Evolutionary conservation across 345 rosid species (phyloP).

Genomic region (Gossypium longicalyx): DNA sequence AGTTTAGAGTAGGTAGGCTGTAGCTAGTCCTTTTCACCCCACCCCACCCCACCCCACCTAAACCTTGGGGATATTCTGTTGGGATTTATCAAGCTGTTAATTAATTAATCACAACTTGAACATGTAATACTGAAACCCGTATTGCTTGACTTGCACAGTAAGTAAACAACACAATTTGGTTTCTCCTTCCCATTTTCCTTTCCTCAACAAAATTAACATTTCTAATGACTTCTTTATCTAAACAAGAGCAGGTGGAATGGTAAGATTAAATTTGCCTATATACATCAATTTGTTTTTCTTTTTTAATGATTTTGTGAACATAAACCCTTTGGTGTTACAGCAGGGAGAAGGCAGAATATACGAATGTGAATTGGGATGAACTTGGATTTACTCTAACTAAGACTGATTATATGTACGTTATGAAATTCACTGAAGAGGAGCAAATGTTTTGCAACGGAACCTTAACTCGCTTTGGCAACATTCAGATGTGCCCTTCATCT

Average conservation of each 20-base stretch:
- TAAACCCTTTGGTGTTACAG: background rate
- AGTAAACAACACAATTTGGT: too few relatives aligned
- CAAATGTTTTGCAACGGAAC: conserved; percentile 27
- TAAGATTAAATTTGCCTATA: background rate
- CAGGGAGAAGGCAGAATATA: conserved; percentile 14
- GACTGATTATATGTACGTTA: conserved; percentile 45
- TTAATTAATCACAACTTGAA: too few relatives aligned
- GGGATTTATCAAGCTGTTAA: too few relatives aligned
- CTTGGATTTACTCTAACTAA: conserved; percentile 30
- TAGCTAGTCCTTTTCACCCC: too few relatives aligned
- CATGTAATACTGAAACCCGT: too few relatives aligned
- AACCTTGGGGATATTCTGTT: too few relatives aligned
- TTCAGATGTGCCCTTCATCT: conserved; percentile 39
- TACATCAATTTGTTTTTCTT: background rate
- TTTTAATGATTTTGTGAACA: background rate
- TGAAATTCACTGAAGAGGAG: conserved; percentile 26
- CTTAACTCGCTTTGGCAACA: conserved; percentile 29
- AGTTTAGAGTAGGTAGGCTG: too few relatives aligned
- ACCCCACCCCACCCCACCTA: too few relatives aligned
- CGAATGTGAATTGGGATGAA: conserved; percentile 37
- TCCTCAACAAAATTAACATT: background rate
- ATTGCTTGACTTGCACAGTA: too few relatives aligned
- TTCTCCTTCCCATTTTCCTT: background rate
- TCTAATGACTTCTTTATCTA: background rate
- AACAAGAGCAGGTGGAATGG: background rate